phyloP scores from a whole-genome alignment of 495 filamentous ascomycete genomes.

The Opeltia flavorubescens region DNA sequence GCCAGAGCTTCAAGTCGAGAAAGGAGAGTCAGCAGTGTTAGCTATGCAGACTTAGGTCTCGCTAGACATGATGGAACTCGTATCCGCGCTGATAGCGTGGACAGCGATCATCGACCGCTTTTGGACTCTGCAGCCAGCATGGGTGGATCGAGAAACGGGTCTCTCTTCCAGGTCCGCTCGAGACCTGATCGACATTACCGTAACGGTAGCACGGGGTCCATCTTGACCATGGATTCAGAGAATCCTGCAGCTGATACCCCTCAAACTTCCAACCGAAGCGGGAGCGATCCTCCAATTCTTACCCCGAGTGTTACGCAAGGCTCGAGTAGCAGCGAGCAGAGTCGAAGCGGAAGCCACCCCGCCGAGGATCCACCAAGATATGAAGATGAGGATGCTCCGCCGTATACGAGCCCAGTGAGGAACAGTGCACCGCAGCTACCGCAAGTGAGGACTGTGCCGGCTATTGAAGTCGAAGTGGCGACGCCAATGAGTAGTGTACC shows the following conservation, averaged over 20 bases:
- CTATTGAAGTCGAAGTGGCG: conserved; percentile 13
- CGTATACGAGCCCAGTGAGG: conserved; percentile 5
- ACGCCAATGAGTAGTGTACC: conserved; percentile 11
- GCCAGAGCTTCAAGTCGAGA: conserved; percentile 48
- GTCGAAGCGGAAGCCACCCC: conserved; percentile 3
- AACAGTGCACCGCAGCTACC: conserved; percentile 11
- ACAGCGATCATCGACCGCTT: conserved; percentile 62
- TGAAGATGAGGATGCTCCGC: conserved; percentile 11
- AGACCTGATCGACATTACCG: conserved; percentile 5
- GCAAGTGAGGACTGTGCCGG: conserved; percentile 10
- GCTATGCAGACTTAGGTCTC: conserved; percentile 74
- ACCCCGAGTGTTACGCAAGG: conserved; percentile 10
- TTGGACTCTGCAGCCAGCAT: conserved; percentile 57
- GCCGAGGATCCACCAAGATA: conserved; percentile 6
- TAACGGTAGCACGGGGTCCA: conserved; percentile 9
- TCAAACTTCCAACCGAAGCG: conserved; percentile 11
- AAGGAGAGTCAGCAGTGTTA: conserved; percentile 65
- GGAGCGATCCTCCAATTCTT: conserved; percentile 3
- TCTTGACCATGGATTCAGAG: conserved; percentile 12
- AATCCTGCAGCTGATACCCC: conserved; percentile 7
- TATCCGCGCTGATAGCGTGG: conserved; percentile 63
- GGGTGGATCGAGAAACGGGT: conserved; percentile 13
- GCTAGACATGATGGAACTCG: conserved; percentile 81
- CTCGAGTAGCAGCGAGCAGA: background rate
- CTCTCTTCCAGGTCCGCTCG: conserved; percentile 7